Evolutionary conservation across 2,329 filamentous ascomycete genomes (phyloP).

Genomic region (Ophiostoma ips): DNA sequence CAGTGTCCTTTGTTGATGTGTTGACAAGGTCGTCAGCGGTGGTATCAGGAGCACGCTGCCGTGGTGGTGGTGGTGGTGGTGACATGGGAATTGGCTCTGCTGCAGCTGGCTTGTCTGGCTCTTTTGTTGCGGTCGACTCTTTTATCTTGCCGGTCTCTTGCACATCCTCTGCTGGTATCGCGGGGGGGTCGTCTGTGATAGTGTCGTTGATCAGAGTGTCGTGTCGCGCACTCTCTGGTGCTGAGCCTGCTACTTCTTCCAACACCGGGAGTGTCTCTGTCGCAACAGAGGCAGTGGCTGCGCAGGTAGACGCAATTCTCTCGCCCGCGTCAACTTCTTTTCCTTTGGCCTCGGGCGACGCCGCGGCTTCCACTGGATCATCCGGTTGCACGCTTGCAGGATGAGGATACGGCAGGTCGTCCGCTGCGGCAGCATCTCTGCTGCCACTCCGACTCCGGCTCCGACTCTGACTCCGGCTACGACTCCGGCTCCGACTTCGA

Average conservation of each 20-base stretch:
- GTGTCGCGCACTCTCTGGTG: background rate
- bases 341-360: background rate
- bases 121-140: too few species aligned
- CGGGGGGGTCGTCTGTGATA: too few species aligned
- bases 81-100: too few species aligned
- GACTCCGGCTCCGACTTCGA: conserved; percentile 19
- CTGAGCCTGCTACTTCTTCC: background rate
- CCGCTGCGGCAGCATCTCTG: background rate
- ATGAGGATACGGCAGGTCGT: too few species aligned
- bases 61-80: too few species aligned
- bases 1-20: background rate
- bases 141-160: too few species aligned
- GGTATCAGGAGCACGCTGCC: too few species aligned
- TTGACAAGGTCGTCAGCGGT: too few species aligned
- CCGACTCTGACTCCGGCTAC: conserved; percentile 10
- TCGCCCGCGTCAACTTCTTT: background rate
- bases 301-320: background rate
- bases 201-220: too few species aligned
- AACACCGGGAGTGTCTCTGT: background rate
- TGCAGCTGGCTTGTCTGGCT: too few species aligned
- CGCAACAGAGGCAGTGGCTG: background rate
- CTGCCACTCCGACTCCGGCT: background rate
- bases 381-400: background rate
- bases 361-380: background rate
- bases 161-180: too few species aligned